Evolutionary conservation across 768 basidiomycete species (phyloP).

Genomic region (Phylloporus arenicola): DNA sequence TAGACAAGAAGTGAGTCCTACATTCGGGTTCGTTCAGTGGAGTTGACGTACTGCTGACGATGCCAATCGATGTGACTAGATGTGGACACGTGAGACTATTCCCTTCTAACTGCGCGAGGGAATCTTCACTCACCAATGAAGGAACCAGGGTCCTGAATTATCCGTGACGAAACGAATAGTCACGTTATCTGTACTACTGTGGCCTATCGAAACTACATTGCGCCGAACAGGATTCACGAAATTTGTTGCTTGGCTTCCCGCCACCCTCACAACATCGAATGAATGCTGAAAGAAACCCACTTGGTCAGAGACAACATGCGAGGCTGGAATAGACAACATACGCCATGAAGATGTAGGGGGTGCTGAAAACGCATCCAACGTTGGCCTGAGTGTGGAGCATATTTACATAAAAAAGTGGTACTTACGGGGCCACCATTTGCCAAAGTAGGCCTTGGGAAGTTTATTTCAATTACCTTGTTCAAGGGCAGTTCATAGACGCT

Average conservation of each 20-base stretch:
- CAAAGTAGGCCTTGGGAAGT: constrained; percentile 19
- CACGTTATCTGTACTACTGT: constrained; percentile 34
- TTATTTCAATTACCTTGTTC: constrained; percentile 41
- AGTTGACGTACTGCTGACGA: constrained; percentile 10
- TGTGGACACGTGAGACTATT: background rate
- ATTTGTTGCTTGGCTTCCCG: constrained; percentile 25
- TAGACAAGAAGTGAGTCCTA: background rate
- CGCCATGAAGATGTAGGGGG: constrained; percentile 35
- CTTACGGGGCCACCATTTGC: constrained; percentile 17
- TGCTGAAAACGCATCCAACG: constrained; percentile 14
- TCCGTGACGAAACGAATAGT: constrained; percentile 55
- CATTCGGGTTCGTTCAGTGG: background rate
- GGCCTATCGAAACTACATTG: constrained; percentile 22
- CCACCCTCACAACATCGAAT: constrained; percentile 29
- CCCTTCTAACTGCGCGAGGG: background rate
- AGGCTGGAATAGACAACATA: constrained; percentile 10
- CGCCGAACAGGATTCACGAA: constrained; percentile 32
- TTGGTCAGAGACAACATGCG: background rate
- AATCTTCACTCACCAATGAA: constrained; percentile 31
- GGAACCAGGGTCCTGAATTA: constrained; percentile 56
- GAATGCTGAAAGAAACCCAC: constrained; percentile 17
- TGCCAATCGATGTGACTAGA: constrained; percentile 18
- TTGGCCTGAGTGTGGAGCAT: background rate
- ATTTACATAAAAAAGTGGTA: background rate
- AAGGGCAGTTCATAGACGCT: constrained; percentile 40